phyloP scores from a whole-genome alignment of 345 rosid genomes.

The Brassica rapa region DNA sequence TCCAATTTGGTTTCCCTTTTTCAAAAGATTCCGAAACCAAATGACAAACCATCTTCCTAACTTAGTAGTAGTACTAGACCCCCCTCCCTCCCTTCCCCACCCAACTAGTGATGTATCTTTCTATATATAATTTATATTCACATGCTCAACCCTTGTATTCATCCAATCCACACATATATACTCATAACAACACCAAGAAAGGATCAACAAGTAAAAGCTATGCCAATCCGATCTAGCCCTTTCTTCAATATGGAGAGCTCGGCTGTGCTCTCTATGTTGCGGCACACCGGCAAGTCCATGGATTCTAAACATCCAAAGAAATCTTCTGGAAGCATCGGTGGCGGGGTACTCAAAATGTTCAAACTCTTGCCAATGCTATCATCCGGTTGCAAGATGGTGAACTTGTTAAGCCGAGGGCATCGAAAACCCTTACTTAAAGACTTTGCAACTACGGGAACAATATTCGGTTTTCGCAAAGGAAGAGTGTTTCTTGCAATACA shows the following conservation, averaged over 20 bases:
- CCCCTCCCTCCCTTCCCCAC: neutral
- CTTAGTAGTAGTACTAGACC: slow-evolving; percentile 26
- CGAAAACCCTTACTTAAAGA: slow-evolving; percentile 77
- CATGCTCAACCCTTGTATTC: slow-evolving; percentile 20
- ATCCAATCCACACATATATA: neutral
- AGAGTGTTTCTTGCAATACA: slow-evolving; percentile 80
- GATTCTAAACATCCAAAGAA: slow-evolving; percentile 58
- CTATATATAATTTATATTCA: neutral
- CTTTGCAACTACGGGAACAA: slow-evolving; percentile 76
- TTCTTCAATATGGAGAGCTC: slow-evolving; percentile 73
- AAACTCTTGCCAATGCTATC: slow-evolving; percentile 93
- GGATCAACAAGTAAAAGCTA: slow-evolving; percentile 47
- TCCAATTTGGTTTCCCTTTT: slow-evolving; percentile 30
- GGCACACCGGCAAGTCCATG: slow-evolving; percentile 43
- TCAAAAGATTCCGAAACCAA: slow-evolving; percentile 48
- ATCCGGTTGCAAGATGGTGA: slow-evolving; percentile 97
- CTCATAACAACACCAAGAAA: slow-evolving; percentile 6
- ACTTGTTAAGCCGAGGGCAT: slow-evolving; percentile 63
- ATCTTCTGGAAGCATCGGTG: slow-evolving; percentile 37
- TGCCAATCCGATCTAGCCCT: slow-evolving; percentile 79
- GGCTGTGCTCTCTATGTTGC: slow-evolving; percentile 68
- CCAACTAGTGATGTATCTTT: slow-evolving; percentile 1
- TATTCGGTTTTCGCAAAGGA: slow-evolving; percentile 88
- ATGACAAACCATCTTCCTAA: slow-evolving; percentile 56
- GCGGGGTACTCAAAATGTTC: slow-evolving; percentile 77